Evolutionary conservation across 257 asterid species (phyloP), one percentile per base, ranked within the genome.

Genomic region (Fraxinus anomala): DNA sequence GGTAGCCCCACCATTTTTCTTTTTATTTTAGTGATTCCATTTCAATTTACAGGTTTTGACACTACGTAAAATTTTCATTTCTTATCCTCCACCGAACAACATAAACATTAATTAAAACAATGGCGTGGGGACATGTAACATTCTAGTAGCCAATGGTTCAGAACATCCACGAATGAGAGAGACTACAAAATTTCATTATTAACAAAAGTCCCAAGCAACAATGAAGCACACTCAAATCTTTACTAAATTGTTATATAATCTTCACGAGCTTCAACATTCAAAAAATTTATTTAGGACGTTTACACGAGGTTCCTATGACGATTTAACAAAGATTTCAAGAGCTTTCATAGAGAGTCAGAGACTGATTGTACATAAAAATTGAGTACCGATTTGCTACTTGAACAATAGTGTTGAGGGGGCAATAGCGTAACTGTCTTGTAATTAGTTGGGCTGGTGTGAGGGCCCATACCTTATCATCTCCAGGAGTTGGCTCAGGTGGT

Each of bases 401-500:
- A n/a, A 11, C 13, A 31, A 30, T n/a, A 63, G 26, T 26, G 21
- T 42, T 13, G 26, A 30, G 37, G 9, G 73, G 73, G n/a, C 61
- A 21, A n/a, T 14, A 61, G 0, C 0, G 54, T 5, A 28, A 17
- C 19, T 28, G 66, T 70, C 44, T 67, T 72, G 80, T 80, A 31
- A 77, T 76, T 73, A 83, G 86, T 67, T 84, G 88, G 82, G 85
- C 73, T 79, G 70, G 36, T 63, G 85, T 86, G 83, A 95, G 96
- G 96, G 82, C 90, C 94, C 97, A 88, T 84, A 82, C 90, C 92
- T 91, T 90, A 94, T 92, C 94, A 84, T 84, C 76, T 81, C 91
- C 96, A 90, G 93, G 92, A 85, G 91, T 89, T 89, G 89, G 87
- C 87, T 90, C 95, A 89, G 98, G 91, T 90, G 87, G 86, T 84